A percentile compares a stretch with the other conserved stretches of the same genome.
These are phyloP conservation scores for Akanthomyces muscarius DNA, from an alignment of 2,329 filamentous ascomycete species.

Conservation along the genomic window DNA sequence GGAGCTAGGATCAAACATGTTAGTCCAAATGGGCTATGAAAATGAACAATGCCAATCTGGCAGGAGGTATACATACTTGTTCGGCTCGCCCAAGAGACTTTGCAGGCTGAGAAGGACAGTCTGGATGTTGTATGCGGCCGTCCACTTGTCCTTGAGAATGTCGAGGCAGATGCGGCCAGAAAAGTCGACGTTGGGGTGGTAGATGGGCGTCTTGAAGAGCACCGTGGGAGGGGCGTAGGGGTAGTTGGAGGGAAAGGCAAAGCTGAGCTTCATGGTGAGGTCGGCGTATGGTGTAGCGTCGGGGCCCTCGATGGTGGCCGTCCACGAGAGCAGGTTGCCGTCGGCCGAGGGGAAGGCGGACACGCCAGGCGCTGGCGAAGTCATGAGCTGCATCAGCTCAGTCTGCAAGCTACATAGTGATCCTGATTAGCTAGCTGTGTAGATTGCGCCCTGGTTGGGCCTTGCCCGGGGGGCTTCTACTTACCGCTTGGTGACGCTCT, in stretches of 20 bases:
- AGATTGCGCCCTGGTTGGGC: not conserved
- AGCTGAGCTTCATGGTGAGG: conserved; percentile 86
- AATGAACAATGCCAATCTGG: not conserved
- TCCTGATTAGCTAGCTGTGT: not conserved
- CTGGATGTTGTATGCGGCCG: conserved; percentile 93
- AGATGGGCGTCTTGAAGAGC: conserved; percentile 97
- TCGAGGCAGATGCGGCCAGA: conserved; percentile 94
- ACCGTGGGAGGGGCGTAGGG: conserved; percentile 89
- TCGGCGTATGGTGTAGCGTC: conserved; percentile 86
- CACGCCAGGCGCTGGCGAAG: conserved; percentile 84
- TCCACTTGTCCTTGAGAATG: conserved; percentile 99
- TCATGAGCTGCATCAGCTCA: conserved; percentile 98
- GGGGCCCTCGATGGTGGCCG: conserved; percentile 87
- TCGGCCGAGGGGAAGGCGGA: conserved; percentile 91
- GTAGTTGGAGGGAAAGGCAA: conserved; percentile 88
- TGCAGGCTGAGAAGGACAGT: conserved; percentile 90
- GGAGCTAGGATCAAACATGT: conserved; percentile 53
- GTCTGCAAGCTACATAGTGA: conserved; percentile 70
- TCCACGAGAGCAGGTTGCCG: conserved; percentile 89
- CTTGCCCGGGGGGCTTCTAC: conserved; percentile 17
- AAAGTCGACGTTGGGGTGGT: conserved; percentile 98
- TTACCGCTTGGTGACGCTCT: conserved; percentile 76
- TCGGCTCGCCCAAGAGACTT: conserved; percentile 91
- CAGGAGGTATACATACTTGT: conserved; percentile 63
- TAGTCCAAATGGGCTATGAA: not conserved